Percentiles rank a stretch among this genome's conserved stretches.
phyloP scores from a whole-genome alignment of 148 eudicot species.

The Cornus suecica region DNA sequence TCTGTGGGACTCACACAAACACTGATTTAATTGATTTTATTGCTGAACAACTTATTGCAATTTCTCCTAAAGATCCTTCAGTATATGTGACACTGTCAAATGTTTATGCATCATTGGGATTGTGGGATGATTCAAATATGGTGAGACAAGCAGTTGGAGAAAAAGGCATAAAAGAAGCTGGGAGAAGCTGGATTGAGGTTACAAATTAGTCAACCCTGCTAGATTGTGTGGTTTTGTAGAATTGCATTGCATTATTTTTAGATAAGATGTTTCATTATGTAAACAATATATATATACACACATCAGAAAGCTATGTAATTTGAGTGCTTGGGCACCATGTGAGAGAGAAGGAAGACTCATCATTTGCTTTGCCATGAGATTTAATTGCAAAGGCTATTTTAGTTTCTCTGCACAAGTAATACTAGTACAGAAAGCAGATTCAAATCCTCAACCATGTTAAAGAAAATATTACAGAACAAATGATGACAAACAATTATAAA shows the following conservation, averaged over 20 bases:
- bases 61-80: not conserved
- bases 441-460: too few relatives aligned
- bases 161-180: not conserved
- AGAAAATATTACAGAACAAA: too few relatives aligned
- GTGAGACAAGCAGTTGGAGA: not conserved
- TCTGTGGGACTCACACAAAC: not conserved
- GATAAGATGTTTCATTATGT: too few relatives aligned
- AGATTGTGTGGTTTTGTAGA: not conserved
- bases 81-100: not conserved
- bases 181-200: not conserved
- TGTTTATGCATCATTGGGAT: not conserved
- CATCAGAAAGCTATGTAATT: too few relatives aligned
- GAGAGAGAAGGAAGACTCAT: not conserved
- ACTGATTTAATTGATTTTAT: not conserved
- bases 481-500: too few relatives aligned
- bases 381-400: not conserved
- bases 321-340: not conserved
- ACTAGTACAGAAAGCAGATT: too few relatives aligned
- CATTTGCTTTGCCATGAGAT: not conserved
- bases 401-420: not conserved
- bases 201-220: not conserved
- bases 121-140: not conserved
- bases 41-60: not conserved
- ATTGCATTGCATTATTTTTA: too few relatives aligned
- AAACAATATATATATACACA: too few relatives aligned